Base-by-base conservation (phyloP, 2,329 filamentous ascomycete genomes). In the Stagonosporopsis chrysanthemi region DNA sequence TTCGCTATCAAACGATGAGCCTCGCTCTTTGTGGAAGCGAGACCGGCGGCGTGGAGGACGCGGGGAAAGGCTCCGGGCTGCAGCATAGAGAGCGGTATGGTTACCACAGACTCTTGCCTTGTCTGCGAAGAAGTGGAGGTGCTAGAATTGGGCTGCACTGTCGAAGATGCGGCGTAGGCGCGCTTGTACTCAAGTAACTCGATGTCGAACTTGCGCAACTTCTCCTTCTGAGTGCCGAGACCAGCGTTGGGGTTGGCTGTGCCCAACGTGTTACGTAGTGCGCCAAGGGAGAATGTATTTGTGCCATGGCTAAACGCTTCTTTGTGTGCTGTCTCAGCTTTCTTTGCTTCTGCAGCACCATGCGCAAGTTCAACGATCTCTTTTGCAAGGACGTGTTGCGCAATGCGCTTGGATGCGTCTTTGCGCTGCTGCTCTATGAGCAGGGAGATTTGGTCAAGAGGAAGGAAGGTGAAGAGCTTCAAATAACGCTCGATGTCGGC, bases 401-500 rank as follows among this genome's bases (percentile, higher is more conserved):
- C 92, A 53, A 86, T 74, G 28, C 95, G 87, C 76, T 88, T 86
- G 1, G 87, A 83, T 0, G 90, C 90, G 53, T 93, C 84, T 26
- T 81, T 62, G 8, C 76, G 77, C 65, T 98, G 93, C 60, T 88
- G 75, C 29, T 80, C 74, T 85, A 98, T 90, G 49, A 90, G 75
- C 14, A 80, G 69, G 3, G 82, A 71, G 63, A 99, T 96, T n/a
- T 86, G 75, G 7, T 82, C 71, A 2, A 90, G 67, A 0, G 94
- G 90, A 35, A 97, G 77, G 73, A 99, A 97, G 0, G 95, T 99
- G 73, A 99, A 92, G 22, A 97, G 84, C 72, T 91, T 94, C 38
- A 99, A 82, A 61, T 96, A 89, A 29, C 82, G 84, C 75, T 92
- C 90, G 4, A 98, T 87, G 51, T 96, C 90, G 9, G 85, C 84